These are phyloP conservation scores for Eucalyptus albens DNA, from an alignment of 345 rosid species.

Conservation along the genomic window DNA sequence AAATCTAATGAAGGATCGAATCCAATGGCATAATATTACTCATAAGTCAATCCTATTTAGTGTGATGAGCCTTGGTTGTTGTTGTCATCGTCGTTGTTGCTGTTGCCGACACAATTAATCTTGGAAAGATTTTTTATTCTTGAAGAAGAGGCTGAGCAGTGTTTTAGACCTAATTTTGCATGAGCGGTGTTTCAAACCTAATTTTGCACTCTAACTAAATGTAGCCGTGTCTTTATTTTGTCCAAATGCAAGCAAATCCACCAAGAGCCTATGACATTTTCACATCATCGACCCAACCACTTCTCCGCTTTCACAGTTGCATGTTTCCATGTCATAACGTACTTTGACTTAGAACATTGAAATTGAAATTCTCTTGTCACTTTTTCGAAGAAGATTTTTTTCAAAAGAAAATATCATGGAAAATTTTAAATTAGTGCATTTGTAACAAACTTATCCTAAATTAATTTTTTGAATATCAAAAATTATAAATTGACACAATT, in stretches of 20 bases:
- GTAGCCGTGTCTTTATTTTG: neutral
- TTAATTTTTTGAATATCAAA: too few relatives aligned
- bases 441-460: rapidly evolving
- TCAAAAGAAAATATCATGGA: too few relatives aligned
- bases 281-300: neutral
- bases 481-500: too few relatives aligned
- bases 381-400: neutral
- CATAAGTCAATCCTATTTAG: neutral
- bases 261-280: neutral
- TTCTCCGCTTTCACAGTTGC: neutral
- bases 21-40: neutral
- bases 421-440: too few relatives aligned
- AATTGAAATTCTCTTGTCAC: neutral
- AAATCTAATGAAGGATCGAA: neutral
- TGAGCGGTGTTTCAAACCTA: neutral
- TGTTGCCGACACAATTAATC: rapidly evolving
- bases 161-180: too few relatives aligned
- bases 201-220: neutral
- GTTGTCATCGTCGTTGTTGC: rapidly evolving
- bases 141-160: neutral
- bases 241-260: neutral
- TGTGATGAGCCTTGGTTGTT: neutral
- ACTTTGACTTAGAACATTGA: neutral
- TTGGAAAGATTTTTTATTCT: rapidly evolving
- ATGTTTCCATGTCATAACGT: neutral